phyloP scores from a whole-genome alignment of 176 grass and related monocot species.

The Hordeum marinum region DNA sequence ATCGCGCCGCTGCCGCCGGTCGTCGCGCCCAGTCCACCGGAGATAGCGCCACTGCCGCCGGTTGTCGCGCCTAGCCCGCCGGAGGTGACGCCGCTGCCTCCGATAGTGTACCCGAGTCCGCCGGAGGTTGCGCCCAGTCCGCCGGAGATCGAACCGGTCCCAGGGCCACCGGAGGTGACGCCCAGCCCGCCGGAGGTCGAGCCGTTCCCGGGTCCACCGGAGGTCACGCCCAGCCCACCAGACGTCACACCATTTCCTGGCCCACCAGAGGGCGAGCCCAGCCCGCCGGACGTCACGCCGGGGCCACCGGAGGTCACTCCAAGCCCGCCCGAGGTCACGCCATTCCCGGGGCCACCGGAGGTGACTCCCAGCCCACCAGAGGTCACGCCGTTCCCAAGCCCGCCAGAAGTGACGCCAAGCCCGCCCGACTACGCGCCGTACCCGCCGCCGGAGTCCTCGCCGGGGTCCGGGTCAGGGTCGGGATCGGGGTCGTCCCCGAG shows the following conservation, averaged over 20 bases:
- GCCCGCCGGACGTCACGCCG: not conserved
- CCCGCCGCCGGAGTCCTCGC: constrained; percentile 12
- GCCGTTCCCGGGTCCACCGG: constrained; percentile 12
- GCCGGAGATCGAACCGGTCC: not conserved
- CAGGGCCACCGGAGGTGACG: constrained; percentile 1
- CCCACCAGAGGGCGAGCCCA: constrained; percentile 20
- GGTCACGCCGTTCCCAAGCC: constrained; percentile 35
- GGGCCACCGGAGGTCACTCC: constrained; percentile 31
- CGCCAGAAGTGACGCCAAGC: constrained; percentile 10
- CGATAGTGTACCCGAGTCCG: not conserved
- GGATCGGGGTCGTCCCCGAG: not conserved
- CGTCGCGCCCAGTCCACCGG: not conserved
- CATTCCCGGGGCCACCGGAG: constrained; percentile 14
- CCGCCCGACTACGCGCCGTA: constrained; percentile 22
- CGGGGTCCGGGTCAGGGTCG: not conserved
- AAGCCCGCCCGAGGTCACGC: not conserved
- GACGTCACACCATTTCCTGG: constrained; percentile 29
- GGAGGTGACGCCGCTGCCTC: not conserved
- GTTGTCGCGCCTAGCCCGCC: constrained; percentile 7
- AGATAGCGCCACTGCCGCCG: not conserved
- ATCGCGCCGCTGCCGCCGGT: not conserved
- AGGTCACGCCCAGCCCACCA: constrained; percentile 31
- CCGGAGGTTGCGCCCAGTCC: not conserved
- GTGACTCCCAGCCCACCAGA: constrained; percentile 23
- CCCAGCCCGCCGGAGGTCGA: constrained; percentile 8